Evolutionary conservation across 1,139 yeast species (phyloP), one percentile per base, ranked within the genome.

Genomic region (Neolecta irregularis): DNA sequence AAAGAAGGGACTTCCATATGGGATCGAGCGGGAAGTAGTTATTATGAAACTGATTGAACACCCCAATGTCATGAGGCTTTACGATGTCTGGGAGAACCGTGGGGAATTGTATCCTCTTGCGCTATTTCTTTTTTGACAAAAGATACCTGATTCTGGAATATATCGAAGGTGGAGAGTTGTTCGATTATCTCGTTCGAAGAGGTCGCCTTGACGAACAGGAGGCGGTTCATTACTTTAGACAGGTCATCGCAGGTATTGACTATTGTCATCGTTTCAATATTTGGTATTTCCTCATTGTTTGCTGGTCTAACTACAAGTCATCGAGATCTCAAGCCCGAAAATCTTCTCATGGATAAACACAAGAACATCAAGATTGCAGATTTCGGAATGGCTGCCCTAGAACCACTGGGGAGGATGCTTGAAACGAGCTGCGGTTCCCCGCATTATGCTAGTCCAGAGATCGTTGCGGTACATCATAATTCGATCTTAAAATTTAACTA

Each of bases 301-400:
- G 9, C 17, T 26, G n/a, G 8, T 17, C 5, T 26, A 5, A 5
- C n/a, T n/a, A 17, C 12, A 5, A 78, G 88, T 52, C 99, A 88
- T 56, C 72, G 99, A 44, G 99, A 88, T 54, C 65, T 88, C 51
- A 88, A 88, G 55, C 98, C 98, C 0, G 99, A 88, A 54, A 88
- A 88, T 57, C 64, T 88, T 46, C 61, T 88, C 34, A 62, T 88
- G 33, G 98, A 91, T 58, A 75, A 77, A 54, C 69, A 80, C 54
- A 72, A 76, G 45, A 83, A 80, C 54, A 83, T 88, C 56, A 88
- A 88, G 55, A 85, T 88, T 47, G 98, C 99, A 11, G 99, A 88
- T 58, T 88, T 88, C 55, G 99, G 99, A 26, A 91, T 88, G 98
- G 98, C 99, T n/a, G 98, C 98, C 2, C 62, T 88, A 33, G 98